Evolutionary conservation across 345 rosid species (phyloP).

Genomic region (Linum trigynum): DNA sequence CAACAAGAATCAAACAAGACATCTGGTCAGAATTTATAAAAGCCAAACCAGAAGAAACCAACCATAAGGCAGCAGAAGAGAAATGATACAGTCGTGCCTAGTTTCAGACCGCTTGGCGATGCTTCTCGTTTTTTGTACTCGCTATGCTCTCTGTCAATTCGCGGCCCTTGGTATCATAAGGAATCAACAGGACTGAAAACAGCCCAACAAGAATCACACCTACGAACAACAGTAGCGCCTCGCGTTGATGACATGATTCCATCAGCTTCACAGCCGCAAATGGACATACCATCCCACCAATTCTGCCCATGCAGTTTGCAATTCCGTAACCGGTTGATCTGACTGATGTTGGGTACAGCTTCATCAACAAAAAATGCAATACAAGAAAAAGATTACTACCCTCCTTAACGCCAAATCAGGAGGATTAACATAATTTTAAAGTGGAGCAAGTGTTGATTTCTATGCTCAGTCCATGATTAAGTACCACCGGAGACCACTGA

Average conservation of each 20-base stretch:
- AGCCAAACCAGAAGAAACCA: too few species aligned
- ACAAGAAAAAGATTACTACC: too few species aligned
- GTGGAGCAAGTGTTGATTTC: not conserved
- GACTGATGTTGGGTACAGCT: conserved; percentile 2
- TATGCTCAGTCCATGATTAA: not conserved
- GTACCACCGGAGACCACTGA: conserved; percentile 59
- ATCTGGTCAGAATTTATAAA: too few species aligned
- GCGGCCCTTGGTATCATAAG: not conserved
- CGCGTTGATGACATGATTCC: not conserved
- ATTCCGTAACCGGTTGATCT: not conserved
- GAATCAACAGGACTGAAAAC: not conserved
- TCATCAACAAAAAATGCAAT: not conserved
- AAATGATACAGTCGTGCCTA: too few species aligned
- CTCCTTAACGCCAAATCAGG: too few species aligned
- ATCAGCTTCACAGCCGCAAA: not conserved
- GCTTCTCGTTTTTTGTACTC: not conserved
- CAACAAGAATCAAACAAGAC: too few species aligned
- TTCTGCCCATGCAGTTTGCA: conserved; percentile 1
- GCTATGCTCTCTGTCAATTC: not conserved
- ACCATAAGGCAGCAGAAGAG: too few species aligned
- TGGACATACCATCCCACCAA: conserved; percentile 1
- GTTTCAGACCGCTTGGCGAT: too few species aligned
- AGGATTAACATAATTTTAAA: not conserved
- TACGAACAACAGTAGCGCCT: not conserved
- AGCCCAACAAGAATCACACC: not conserved